Evolutionary conservation across 495 filamentous ascomycete species (phyloP).

Genomic region (Glarea lozoyensis): DNA sequence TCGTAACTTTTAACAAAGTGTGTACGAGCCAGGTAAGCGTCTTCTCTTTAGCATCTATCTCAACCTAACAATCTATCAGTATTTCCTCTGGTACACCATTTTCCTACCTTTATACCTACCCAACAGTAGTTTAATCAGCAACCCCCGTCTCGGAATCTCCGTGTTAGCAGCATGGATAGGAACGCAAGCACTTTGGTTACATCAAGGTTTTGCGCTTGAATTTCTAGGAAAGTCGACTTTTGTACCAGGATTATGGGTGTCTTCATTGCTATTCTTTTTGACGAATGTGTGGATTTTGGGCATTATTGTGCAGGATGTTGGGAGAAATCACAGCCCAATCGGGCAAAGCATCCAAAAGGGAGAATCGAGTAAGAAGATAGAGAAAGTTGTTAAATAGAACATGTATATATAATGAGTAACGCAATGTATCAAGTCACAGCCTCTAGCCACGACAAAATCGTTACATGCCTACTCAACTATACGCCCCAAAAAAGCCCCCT

Average conservation of each 20-base stretch:
- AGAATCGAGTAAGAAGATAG: no score
- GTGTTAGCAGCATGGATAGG: constrained; percentile 64
- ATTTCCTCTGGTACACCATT: constrained; percentile 96
- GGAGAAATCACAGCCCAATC: constrained; percentile 5
- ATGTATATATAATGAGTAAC: no score
- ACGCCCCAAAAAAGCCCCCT: no score
- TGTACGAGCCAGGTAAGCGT: constrained; percentile 83
- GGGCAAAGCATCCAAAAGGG: neutral
- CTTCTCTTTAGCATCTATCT: neutral
- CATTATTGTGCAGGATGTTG: constrained; percentile 64
- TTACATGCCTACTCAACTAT: no score
- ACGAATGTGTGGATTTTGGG: constrained; percentile 85
- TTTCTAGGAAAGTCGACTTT: constrained; percentile 84
- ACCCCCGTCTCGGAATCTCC: constrained; percentile 47
- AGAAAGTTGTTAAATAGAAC: no score
- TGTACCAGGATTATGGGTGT: constrained; percentile 69
- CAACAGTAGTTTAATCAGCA: constrained; percentile 56
- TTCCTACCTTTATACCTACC: constrained; percentile 90
- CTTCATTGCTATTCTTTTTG: constrained; percentile 69
- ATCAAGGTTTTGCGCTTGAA: constrained; percentile 81
- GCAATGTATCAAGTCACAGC: no score
- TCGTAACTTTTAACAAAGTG: constrained; percentile 97
- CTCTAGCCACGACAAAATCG: no score
- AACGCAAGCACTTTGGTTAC: constrained; percentile 72
- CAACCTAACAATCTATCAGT: constrained; percentile 39